phyloP scores from a whole-genome alignment of 2,329 filamentous ascomycete species.

The Ophioceras dolichostomum region DNA sequence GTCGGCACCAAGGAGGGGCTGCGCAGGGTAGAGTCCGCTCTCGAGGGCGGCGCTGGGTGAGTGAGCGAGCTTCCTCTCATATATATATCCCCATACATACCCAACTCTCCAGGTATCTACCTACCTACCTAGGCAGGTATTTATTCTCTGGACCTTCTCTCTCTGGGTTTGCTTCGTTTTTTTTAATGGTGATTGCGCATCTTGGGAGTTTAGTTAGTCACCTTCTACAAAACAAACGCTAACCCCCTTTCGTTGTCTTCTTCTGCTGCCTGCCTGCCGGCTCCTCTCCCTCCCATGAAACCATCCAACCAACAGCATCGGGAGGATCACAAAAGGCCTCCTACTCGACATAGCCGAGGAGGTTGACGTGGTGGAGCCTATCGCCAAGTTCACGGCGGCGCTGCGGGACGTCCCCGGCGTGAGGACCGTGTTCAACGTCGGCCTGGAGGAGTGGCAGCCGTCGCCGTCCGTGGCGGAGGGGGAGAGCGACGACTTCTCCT shows the following conservation, averaged over 20 bases:
- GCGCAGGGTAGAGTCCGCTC: slow-evolving; percentile 13
- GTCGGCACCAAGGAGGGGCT: slow-evolving; percentile 22
- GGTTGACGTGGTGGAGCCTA: slow-evolving; percentile 78
- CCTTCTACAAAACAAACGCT: too few relatives aligned
- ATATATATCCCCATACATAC: too few relatives aligned
- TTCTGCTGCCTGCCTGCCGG: too few relatives aligned
- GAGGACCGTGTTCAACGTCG: slow-evolving; percentile 54
- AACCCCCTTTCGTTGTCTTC: too few relatives aligned
- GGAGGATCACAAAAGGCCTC: slow-evolving; percentile 67
- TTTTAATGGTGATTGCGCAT: too few relatives aligned
- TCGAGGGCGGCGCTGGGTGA: slow-evolving; percentile 27
- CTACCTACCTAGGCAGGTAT: too few relatives aligned
- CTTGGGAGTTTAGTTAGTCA: too few relatives aligned
- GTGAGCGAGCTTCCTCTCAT: too few relatives aligned
- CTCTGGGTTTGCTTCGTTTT: too few relatives aligned
- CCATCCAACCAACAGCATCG: slow-evolving; percentile 44
- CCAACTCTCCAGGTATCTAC: too few relatives aligned
- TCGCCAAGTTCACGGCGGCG: slow-evolving; percentile 63
- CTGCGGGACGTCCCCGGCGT: slow-evolving; percentile 46
- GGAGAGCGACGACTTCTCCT: too few relatives aligned
- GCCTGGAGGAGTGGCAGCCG: slow-evolving; percentile 59
- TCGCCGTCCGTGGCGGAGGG: slow-evolving; percentile 18
- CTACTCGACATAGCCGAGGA: slow-evolving; percentile 55
- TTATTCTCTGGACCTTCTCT: too few relatives aligned
- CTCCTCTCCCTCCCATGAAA: background rate